Base-by-base conservation (phyloP, 2,329 filamentous ascomycete species). In the Fusarium agapanthi region DNA sequence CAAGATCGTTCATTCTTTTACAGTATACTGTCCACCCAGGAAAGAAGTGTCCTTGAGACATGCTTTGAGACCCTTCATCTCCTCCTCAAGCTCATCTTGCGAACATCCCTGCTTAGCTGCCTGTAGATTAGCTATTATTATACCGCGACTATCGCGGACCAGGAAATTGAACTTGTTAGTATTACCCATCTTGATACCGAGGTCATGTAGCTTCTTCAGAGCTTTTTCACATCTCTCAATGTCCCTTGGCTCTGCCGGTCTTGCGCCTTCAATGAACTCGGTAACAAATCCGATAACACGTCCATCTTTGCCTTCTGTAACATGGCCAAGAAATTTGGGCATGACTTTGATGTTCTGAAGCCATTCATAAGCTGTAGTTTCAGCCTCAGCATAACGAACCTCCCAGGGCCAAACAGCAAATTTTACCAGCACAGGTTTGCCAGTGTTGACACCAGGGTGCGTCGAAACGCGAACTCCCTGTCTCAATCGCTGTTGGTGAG, bases 141-240 rank as follows among this genome's bases (percentile, higher is more conserved):
- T 73, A 24, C 62, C 61, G 41, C 73, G 54, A 20, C 69, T 67
- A 58, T 75, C 72, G 30, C 72, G 70, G 24, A 80, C 69, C 32
- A 80, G 74, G 56, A 80, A 79, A 51, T 80, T 79, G 24, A 77
- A 60, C 48, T 74, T 80, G 67, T 78, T 79, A 56, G 77, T 74
- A 47, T 79, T 78, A 11, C 79, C 77, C 59, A 68, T 72, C 67
- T 76, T 79, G 60, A 80, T 76, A 24, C 76, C 76, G 4, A 80
- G 73, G 44, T 66, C 20, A 53, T 80, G 77, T 65, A 79, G 53
- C 47, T 60, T 66, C 14, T 50, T 47, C 57, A 79, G 63, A 64
- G 69, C 74, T 53, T 76, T 65, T 40, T 59, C 72, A 63, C 78
- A 80, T 51, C 40, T 63, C 37, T 69, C 65, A 1, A 77, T 32